Evolutionary conservation across 352 stramenopile species (phyloP).

Genomic region (Pythium utonaiense): DNA sequence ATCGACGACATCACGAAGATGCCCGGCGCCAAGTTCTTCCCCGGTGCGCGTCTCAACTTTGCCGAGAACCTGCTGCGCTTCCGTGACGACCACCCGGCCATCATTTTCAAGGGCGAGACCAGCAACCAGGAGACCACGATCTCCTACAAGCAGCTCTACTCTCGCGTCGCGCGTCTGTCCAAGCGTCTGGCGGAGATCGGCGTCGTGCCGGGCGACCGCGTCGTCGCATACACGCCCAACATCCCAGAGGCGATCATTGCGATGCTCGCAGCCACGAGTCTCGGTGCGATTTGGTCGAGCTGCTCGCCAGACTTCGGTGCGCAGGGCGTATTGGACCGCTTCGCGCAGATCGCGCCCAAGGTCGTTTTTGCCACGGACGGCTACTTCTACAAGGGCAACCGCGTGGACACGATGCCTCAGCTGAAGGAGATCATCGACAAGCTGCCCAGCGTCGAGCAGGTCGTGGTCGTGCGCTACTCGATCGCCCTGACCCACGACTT

Average conservation of each 20-base stretch:
- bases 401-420: constrained; percentile 58
- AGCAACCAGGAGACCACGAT: constrained; percentile 53
- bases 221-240: constrained; percentile 69
- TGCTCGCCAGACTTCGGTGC: constrained; percentile 88
- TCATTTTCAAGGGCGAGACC: constrained; percentile 74
- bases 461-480: constrained; percentile 67
- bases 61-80: constrained; percentile 74
- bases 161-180: constrained; percentile 45
- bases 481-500: constrained; percentile 49
- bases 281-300: constrained; percentile 71
- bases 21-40: constrained; percentile 71
- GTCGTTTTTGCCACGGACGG: constrained; percentile 71
- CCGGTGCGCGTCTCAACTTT: constrained; percentile 64
- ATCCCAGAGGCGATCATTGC: constrained; percentile 66
- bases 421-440: constrained; percentile 58
- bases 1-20: constrained; percentile 67
- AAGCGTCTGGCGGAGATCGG: constrained; percentile 41
- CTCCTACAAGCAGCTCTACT: constrained; percentile 64
- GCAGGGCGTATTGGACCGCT: constrained; percentile 74
- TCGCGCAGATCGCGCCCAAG: constrained; percentile 80
- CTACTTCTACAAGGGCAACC: constrained; percentile 77
- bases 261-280: constrained; percentile 69
- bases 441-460: constrained; percentile 57
- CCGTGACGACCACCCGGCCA: constrained; percentile 62
- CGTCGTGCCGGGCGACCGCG: constrained; percentile 50